Conservation (phyloP, 2,329 filamentous ascomycete species). For the Phyllosticta citribraziliensis region DNA sequence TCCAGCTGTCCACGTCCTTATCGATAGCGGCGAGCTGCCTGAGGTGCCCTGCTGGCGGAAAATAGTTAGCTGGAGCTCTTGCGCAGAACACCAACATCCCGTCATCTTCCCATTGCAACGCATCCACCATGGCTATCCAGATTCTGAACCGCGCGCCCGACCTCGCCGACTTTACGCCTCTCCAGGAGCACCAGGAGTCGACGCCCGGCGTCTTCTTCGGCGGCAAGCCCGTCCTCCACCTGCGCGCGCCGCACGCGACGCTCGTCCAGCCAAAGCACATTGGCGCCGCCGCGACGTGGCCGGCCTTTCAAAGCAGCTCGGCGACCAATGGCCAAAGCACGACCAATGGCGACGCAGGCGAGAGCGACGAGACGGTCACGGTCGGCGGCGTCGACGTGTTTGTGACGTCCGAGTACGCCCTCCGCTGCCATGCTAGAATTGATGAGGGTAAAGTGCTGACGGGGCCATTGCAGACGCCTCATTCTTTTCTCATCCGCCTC, state of each 20-base stretch:
- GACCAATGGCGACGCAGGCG: constrained; percentile 12
- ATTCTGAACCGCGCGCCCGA: constrained; percentile 50
- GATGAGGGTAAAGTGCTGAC: neutral
- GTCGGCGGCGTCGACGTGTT: constrained; percentile 36
- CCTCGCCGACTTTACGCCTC: constrained; percentile 50
- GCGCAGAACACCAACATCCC: neutral
- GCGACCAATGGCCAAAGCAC: constrained; percentile 10
- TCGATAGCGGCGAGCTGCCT: constrained; percentile 3
- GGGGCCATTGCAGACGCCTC: constrained; percentile 28
- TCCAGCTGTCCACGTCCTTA: too few relatives aligned
- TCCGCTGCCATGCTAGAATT: constrained; percentile 13
- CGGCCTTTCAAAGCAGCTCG: neutral
- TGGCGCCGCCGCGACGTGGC: neutral
- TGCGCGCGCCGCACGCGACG: constrained; percentile 47
- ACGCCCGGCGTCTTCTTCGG: constrained; percentile 65
- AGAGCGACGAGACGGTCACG: constrained; percentile 15
- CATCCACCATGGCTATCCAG: constrained; percentile 25
- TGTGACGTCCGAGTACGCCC: constrained; percentile 35
- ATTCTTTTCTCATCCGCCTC: constrained; percentile 53
- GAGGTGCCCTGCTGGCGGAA: neutral
- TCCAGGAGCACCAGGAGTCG: constrained; percentile 60
- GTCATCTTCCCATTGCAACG: neutral
- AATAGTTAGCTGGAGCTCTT: neutral
- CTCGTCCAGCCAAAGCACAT: constrained; percentile 23
- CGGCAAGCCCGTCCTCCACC: constrained; percentile 62